These are phyloP conservation scores for Bassia scoparia DNA, from an alignment of 148 eudicot species.

Conservation along the genomic window DNA sequence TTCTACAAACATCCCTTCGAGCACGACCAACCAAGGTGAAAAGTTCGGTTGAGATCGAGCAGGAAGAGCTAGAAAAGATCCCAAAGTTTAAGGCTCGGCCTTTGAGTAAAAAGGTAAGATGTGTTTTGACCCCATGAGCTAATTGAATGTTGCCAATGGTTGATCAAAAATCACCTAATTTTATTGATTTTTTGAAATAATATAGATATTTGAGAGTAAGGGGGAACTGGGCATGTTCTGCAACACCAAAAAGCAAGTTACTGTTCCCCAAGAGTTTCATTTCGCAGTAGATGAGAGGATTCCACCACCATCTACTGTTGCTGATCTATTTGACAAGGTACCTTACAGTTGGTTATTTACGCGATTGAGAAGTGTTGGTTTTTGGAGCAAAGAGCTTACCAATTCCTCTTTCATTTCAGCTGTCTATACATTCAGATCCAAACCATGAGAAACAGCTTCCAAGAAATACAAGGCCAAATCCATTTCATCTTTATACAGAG, in stretches of 20 bases:
- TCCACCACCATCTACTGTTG: constrained; percentile 55
- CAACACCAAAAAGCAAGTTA: constrained; percentile 67
- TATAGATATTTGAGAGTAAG: constrained; percentile 90
- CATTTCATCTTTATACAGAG: constrained; percentile 86
- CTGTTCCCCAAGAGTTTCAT: constrained; percentile 84
- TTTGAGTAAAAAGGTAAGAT: constrained; percentile 72
- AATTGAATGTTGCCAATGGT: no score
- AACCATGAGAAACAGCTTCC: constrained; percentile 52
- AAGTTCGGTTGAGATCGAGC: constrained; percentile 72
- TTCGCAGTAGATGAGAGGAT: constrained; percentile 81
- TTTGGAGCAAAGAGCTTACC: not conserved
- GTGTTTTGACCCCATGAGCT: not conserved
- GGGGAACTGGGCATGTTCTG: constrained; percentile 77
- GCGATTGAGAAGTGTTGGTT: not conserved
- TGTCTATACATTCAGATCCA: constrained; percentile 67
- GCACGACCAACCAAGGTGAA: constrained; percentile 77
- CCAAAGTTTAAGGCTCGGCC: constrained; percentile 94
- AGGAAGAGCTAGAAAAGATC: constrained; percentile 75
- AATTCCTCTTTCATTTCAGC: constrained; percentile 38
- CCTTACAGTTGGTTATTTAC: not conserved
- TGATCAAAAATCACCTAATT: not conserved
- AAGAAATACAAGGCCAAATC: constrained; percentile 68
- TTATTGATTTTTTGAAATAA: not conserved
- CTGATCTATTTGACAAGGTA: constrained; percentile 89
- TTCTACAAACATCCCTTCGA: constrained; percentile 78